Conservation (phyloP, 2,329 filamentous ascomycete genomes). For the Aspergillus spinulosporus region DNA sequence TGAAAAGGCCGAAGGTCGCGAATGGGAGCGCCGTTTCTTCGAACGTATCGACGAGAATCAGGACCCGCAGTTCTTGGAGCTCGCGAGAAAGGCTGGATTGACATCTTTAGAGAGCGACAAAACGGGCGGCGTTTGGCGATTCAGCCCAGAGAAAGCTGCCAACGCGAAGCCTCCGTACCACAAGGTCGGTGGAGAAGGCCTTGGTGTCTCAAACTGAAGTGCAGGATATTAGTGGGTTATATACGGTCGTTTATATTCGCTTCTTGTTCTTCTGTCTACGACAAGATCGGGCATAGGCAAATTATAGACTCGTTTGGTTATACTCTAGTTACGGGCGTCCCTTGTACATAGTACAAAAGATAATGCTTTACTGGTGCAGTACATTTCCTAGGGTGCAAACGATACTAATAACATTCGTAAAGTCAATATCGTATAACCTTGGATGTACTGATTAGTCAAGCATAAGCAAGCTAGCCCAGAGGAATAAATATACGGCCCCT, state of each 20-base stretch:
- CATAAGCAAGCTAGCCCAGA: no score
- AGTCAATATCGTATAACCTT: no score
- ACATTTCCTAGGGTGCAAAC: background rate
- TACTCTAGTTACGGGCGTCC: background rate
- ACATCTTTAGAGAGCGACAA: conserved; percentile 59
- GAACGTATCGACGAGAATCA: conserved; percentile 41
- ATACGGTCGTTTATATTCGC: conserved; percentile 1
- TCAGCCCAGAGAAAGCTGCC: conserved; percentile 58
- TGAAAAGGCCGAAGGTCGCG: conserved; percentile 71
- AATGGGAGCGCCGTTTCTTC: conserved; percentile 88
- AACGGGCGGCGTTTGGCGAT: conserved; percentile 71
- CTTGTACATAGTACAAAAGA: conserved; percentile 9
- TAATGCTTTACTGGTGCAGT: background rate
- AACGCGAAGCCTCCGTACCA: conserved; percentile 47
- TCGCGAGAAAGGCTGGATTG: conserved; percentile 46
- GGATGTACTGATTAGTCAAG: background rate
- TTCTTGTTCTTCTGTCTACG: background rate
- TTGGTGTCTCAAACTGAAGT: conserved; percentile 33
- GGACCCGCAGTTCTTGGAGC: conserved; percentile 42
- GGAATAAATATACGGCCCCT: background rate
- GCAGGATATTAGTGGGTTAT: background rate
- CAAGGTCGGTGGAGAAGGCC: conserved; percentile 39
- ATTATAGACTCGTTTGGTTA: conserved; percentile 8
- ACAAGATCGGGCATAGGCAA: conserved; percentile 1
- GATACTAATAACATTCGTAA: conserved; percentile 38